Conservation (phyloP, 345 rosid genomes). For the Orychophragmus violaceus region DNA sequence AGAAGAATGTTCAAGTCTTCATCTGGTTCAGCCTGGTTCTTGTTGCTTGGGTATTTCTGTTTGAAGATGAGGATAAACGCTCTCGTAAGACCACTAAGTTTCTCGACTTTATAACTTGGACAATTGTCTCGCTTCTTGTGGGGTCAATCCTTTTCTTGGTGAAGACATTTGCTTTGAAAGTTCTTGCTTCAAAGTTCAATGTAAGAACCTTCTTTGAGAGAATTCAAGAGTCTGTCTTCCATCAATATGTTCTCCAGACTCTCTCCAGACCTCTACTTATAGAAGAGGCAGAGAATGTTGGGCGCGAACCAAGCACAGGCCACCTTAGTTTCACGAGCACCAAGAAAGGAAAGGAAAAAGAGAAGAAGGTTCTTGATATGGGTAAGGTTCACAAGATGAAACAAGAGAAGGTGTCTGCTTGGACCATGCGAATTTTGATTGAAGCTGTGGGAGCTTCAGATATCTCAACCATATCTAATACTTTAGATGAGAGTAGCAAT, state of each 20-base stretch:
- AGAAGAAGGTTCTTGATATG: conserved; percentile 66
- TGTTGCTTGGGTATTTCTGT: conserved; percentile 57
- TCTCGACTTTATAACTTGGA: conserved; percentile 51
- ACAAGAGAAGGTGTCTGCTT: conserved; percentile 78
- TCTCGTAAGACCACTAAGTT: conserved; percentile 40
- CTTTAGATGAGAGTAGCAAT: conserved; percentile 40
- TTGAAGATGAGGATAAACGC: conserved; percentile 37
- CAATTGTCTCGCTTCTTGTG: conserved; percentile 48
- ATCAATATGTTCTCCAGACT: conserved; percentile 72
- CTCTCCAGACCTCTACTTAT: conserved; percentile 70
- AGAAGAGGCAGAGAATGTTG: conserved; percentile 56
- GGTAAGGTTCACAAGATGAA: conserved; percentile 66
- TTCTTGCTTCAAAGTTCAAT: conserved; percentile 79
- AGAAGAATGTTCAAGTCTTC: conserved; percentile 72
- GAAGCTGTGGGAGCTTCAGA: conserved; percentile 66
- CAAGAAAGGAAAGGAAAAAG: conserved; percentile 40
- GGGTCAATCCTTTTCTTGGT: conserved; percentile 64
- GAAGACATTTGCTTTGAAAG: conserved; percentile 65
- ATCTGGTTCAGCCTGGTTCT: conserved; percentile 67
- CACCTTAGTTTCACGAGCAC: conserved; percentile 47
- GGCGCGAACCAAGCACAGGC: conserved; percentile 41
- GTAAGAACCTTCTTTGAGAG: conserved; percentile 78
- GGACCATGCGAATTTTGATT: conserved; percentile 84
- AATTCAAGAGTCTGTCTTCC: conserved; percentile 79
- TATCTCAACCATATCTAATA: conserved; percentile 60